phyloP scores from a whole-genome alignment of 371 early-diverging fungal species.

The Lichtheimia ornata region DNA sequence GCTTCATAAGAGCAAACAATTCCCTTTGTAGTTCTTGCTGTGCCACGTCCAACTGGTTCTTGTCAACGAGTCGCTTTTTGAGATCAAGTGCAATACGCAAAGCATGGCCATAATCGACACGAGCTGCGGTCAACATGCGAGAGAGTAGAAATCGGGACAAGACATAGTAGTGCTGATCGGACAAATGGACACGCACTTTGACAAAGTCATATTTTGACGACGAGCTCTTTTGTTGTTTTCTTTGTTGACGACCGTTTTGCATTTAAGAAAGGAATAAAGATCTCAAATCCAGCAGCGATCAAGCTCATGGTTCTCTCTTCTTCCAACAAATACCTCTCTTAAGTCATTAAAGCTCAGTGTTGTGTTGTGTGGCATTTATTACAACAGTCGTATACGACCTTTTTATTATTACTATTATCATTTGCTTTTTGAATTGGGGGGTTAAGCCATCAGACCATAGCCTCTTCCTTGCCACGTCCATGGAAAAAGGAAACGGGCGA shows the following conservation, averaged over 20 bases:
- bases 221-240: constrained; percentile 24
- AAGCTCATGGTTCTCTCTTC: too few species aligned
- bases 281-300: too few species aligned
- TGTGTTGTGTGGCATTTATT: too few species aligned
- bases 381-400: too few species aligned
- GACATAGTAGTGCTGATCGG: constrained; percentile 43
- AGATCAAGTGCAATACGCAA: constrained; percentile 46
- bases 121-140: constrained; percentile 43
- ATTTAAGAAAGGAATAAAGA: too few species aligned
- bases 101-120: constrained; percentile 38
- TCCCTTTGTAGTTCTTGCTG: constrained; percentile 32
- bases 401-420: too few species aligned
- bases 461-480: constrained; percentile 43
- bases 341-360: too few species aligned
- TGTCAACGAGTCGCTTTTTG: constrained; percentile 40
- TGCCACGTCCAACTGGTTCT: constrained; percentile 25
- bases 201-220: constrained; percentile 48
- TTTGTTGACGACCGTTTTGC: background rate
- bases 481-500: constrained; percentile 38
- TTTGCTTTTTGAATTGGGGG: too few species aligned
- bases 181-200: constrained; percentile 40
- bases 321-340: too few species aligned
- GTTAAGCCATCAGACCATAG: constrained; percentile 37
- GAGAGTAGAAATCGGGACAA: constrained; percentile 38
- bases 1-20: constrained; percentile 30